These are phyloP conservation scores for Jasminum sambac DNA, from an alignment of 257 asterid genomes.

Conservation along the genomic window DNA sequence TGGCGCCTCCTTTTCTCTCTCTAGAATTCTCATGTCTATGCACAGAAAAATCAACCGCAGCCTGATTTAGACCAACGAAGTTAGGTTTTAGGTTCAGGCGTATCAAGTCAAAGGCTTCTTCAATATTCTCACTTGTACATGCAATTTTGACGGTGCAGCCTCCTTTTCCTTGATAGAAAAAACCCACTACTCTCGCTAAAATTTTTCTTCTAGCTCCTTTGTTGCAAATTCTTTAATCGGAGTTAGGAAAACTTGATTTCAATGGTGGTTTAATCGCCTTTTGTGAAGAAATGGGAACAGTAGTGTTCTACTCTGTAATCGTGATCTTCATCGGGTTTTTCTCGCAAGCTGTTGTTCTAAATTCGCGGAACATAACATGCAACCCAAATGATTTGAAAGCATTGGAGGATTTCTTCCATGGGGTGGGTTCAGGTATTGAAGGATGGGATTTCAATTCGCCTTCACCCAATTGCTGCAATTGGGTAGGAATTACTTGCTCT, in stretches of 20 bases:
- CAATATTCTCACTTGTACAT: constrained; percentile 5
- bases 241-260: constrained; percentile 17
- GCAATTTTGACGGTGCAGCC: not conserved
- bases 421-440: constrained; percentile 38
- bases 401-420: constrained; percentile 40
- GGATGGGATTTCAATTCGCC: constrained; percentile 52
- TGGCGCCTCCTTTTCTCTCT: not conserved
- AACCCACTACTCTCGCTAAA: not conserved
- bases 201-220: not conserved
- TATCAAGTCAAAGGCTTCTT: constrained; percentile 27
- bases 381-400: constrained; percentile 48
- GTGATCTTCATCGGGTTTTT: constrained; percentile 30
- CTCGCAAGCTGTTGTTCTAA: constrained; percentile 30
- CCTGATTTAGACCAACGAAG: constrained; percentile 34
- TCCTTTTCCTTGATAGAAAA: not conserved
- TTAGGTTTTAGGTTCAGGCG: not conserved
- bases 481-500: constrained; percentile 63
- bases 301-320: constrained; percentile 30
- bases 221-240: constrained; percentile 16
- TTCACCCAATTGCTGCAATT: constrained; percentile 57
- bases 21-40: not conserved
- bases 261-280: constrained; percentile 8
- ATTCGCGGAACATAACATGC: constrained; percentile 53
- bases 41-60: constrained; percentile 22
- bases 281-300: constrained; percentile 38